Evolutionary conservation across 2,329 filamentous ascomycete genomes (phyloP).

Genomic region (Claviceps cyperi): DNA sequence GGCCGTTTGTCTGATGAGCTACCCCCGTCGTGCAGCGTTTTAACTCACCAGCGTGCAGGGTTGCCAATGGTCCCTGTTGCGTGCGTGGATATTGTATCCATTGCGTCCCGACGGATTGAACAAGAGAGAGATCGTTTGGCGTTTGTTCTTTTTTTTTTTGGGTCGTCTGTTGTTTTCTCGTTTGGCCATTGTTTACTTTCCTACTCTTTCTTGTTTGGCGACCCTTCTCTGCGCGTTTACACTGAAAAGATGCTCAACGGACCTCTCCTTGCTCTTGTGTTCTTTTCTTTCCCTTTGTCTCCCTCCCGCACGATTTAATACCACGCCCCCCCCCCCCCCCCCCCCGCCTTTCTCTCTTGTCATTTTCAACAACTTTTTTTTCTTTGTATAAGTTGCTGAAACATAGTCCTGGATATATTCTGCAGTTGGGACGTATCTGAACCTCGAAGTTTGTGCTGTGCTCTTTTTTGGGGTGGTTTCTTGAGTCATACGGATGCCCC

Average conservation of each 20-base stretch:
- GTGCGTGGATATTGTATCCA: neutral
- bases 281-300: no score
- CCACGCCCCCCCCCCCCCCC: no score
- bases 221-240: neutral
- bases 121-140: neutral
- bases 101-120: neutral
- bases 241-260: neutral
- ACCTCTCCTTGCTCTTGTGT: neutral
- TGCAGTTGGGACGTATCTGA: no score
- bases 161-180: neutral
- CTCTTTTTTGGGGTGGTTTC: neutral
- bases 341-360: no score
- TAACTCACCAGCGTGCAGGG: slow-evolving; percentile 5
- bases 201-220: neutral
- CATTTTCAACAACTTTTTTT: no score
- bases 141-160: neutral
- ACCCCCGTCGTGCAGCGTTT: slow-evolving; percentile 3
- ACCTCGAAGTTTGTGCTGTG: no score
- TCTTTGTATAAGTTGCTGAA: no score
- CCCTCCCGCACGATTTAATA: no score
- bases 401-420: no score
- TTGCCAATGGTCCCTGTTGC: neutral
- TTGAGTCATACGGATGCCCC: neutral
- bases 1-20: neutral
- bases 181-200: neutral